These are phyloP conservation scores for Amanita rimosa DNA, from an alignment of 768 basidiomycete genomes.

Conservation along the genomic window DNA sequence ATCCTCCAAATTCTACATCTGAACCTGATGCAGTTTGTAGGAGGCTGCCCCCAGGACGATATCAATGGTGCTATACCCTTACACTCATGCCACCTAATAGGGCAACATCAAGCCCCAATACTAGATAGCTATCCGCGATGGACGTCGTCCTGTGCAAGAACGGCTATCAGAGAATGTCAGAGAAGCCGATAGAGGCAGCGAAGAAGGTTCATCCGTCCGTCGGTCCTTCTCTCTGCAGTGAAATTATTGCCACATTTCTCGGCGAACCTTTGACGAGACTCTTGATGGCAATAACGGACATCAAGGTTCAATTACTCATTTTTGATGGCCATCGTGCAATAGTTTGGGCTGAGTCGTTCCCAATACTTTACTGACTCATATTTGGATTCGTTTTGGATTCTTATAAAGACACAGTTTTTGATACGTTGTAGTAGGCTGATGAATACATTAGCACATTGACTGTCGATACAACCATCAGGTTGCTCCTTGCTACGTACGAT, in stretches of 20 bases:
- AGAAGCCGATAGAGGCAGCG: constrained; percentile 35
- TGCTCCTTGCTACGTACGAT: constrained; percentile 19
- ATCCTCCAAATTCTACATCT: not conserved
- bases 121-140: constrained; percentile 39
- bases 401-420: constrained; percentile 18
- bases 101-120: too few relatives aligned
- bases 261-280: constrained; percentile 12
- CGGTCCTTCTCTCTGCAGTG: not conserved
- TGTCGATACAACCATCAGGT: constrained; percentile 43
- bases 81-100: too few relatives aligned
- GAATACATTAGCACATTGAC: too few relatives aligned
- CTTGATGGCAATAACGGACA: constrained; percentile 44
- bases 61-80: too few relatives aligned
- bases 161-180: constrained; percentile 60
- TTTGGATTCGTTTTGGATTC: too few relatives aligned
- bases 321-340: constrained; percentile 35
- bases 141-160: constrained; percentile 17
- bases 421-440: constrained; percentile 38
- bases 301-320: constrained; percentile 45
- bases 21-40: constrained; percentile 16
- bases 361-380: too few relatives aligned
- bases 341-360: constrained; percentile 39
- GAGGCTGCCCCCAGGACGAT: too few relatives aligned
- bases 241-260: not conserved
- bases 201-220: too few relatives aligned